A percentile compares a stretch with the other conserved stretches of the same genome.
Conservation (phyloP, 2,329 filamentous ascomycete genomes). For the Zymoseptoria tritici region DNA sequence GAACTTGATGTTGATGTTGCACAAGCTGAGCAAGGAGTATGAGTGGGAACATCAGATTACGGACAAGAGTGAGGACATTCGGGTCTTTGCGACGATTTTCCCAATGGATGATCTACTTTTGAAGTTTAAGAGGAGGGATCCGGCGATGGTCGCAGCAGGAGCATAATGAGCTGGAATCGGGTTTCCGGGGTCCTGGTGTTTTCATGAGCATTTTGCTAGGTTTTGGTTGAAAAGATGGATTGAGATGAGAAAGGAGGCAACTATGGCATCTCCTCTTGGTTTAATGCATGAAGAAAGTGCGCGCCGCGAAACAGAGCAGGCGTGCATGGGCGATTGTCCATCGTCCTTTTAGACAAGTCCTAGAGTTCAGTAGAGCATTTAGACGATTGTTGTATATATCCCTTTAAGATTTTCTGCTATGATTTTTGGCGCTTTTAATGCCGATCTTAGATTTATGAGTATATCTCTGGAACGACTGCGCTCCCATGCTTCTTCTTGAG, state of each 20-base stretch:
- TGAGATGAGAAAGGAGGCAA: neutral
- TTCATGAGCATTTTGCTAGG: neutral
- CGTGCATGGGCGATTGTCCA: neutral
- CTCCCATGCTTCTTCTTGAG: no score
- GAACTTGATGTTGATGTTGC: constrained; percentile 64
- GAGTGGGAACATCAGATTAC: constrained; percentile 90
- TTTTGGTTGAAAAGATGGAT: neutral
- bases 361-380: neutral
- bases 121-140: constrained; percentile 14
- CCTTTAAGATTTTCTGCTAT: neutral
- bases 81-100: constrained; percentile 98
- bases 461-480: no score
- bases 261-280: neutral
- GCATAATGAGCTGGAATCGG: neutral
- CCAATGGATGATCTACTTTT: constrained; percentile 55
- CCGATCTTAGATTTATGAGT: no score
- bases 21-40: constrained; percentile 27
- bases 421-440: no score
- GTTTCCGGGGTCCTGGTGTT: neutral
- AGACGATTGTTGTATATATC: neutral
- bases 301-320: neutral
- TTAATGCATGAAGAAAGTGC: neutral
- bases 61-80: constrained; percentile 80
- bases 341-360: neutral
- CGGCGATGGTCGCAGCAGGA: neutral